Conservation (phyloP, 1,284 basidiomycete species). For the Cerioporus squamosus region DNA sequence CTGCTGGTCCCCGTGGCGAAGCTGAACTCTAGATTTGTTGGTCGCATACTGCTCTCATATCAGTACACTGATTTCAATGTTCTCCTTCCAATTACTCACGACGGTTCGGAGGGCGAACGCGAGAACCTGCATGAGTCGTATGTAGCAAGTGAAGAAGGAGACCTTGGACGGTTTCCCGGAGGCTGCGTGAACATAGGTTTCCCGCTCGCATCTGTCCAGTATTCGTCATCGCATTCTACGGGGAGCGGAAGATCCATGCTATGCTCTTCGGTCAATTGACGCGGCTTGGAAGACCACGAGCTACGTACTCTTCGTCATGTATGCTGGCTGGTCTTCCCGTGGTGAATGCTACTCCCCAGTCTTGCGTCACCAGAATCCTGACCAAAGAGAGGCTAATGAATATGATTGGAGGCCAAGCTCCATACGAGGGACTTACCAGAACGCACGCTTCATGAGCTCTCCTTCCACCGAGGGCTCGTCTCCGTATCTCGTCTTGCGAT, state of each 20-base stretch:
- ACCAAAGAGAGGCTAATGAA: not conserved
- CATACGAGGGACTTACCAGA: slow-evolving; percentile 59
- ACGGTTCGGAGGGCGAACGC: slow-evolving; percentile 58
- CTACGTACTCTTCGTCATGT: slow-evolving; percentile 82
- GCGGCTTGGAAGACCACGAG: not conserved
- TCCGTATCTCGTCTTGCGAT: slow-evolving; percentile 39
- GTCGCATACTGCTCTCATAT: slow-evolving; percentile 51
- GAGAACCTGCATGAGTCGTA: slow-evolving; percentile 59
- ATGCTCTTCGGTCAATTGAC: not conserved
- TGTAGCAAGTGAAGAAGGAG: slow-evolving; percentile 50
- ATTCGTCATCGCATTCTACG: slow-evolving; percentile 65
- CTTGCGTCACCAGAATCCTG: slow-evolving; percentile 65
- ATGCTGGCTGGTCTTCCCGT: slow-evolving; percentile 82
- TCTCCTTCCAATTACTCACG: slow-evolving; percentile 26
- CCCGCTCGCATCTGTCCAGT: slow-evolving; percentile 52
- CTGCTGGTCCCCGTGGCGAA: slow-evolving; percentile 48
- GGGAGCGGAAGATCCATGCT: slow-evolving; percentile 66
- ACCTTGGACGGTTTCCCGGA: slow-evolving; percentile 45
- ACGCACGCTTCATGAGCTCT: slow-evolving; percentile 65
- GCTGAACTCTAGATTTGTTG: slow-evolving; percentile 50
- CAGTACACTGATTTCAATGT: not conserved
- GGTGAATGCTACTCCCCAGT: slow-evolving; percentile 65
- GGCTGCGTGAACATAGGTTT: slow-evolving; percentile 50
- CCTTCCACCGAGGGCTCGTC: slow-evolving; percentile 37
- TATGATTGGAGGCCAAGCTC: no score